Percentiles rank a stretch among this genome's conserved stretches.
phyloP scores from a whole-genome alignment of 768 basidiomycete species.

The Tubosaeta sp. region DNA sequence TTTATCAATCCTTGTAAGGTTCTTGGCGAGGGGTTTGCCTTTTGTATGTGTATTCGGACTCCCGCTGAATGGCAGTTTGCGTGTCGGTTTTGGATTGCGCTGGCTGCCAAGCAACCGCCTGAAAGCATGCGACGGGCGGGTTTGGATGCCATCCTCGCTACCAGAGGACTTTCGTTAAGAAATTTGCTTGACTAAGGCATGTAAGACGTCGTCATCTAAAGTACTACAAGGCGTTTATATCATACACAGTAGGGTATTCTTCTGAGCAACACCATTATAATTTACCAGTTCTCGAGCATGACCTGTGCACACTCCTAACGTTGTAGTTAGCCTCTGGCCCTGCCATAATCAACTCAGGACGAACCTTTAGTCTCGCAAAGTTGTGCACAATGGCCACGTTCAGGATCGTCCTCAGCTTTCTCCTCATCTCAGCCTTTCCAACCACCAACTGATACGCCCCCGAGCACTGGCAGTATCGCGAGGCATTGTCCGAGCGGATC shows the following conservation, averaged over 20 bases:
- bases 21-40: background rate
- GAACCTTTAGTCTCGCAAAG: slow-evolving; percentile 63
- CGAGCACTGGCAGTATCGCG: slow-evolving; percentile 83
- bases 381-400: slow-evolving; percentile 78
- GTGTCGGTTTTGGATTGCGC: background rate
- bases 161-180: too few relatives aligned
- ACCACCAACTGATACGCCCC: slow-evolving; percentile 74
- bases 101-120: too few relatives aligned
- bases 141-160: too few relatives aligned
- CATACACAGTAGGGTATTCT: background rate
- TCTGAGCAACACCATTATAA: background rate
- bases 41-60: slow-evolving; percentile 3
- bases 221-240: too few relatives aligned
- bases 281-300: slow-evolving; percentile 36
- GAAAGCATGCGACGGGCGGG: too few relatives aligned
- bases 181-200: too few relatives aligned
- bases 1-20: slow-evolving; percentile 21
- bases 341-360: slow-evolving; percentile 2
- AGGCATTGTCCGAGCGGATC: slow-evolving; percentile 84
- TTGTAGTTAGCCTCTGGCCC: background rate
- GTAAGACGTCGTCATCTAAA: too few relatives aligned
- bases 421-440: slow-evolving; percentile 65
- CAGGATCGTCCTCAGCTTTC: slow-evolving; percentile 74
- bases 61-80: background rate
- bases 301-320: slow-evolving; percentile 38